A percentile compares a stretch with the other conserved stretches of the same genome.
These are phyloP conservation scores for Kappamyces sp. DNA, from an alignment of 192 early-diverging fungal species.

Conservation along the genomic window DNA sequence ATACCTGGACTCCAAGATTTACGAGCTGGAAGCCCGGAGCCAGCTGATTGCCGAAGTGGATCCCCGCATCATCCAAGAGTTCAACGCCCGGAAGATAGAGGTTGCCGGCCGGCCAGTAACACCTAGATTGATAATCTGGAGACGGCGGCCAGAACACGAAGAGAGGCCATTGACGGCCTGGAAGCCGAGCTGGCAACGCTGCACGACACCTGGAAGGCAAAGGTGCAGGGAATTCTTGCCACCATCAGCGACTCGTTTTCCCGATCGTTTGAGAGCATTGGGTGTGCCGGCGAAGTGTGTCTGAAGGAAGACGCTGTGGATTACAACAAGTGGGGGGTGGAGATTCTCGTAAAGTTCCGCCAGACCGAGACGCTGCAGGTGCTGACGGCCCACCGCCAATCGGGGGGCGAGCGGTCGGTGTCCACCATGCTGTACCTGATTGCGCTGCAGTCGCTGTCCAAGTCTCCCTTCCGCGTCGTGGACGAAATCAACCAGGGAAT, in stretches of 20 bases:
- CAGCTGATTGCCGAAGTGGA: conserved; percentile 6
- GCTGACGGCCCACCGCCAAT: conserved; percentile 85
- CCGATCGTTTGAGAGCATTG: conserved; percentile 68
- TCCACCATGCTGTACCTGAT: conserved; percentile 95
- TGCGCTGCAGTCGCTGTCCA: conserved; percentile 82
- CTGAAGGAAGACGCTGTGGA: conserved; percentile 55
- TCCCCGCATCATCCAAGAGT: conserved; percentile 7
- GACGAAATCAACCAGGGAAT: conserved; percentile 99
- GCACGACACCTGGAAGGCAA: conserved; percentile 62
- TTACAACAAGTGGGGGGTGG: conserved; percentile 88
- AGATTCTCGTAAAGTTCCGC: conserved; percentile 43
- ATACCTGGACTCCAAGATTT: conserved; percentile 11
- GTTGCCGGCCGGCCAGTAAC: no score
- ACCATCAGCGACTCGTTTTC: conserved; percentile 66
- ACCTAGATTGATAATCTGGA: no score
- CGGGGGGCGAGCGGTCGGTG: conserved; percentile 92
- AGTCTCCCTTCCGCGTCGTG: conserved; percentile 92
- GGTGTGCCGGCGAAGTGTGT: conserved; percentile 70
- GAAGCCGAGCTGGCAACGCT: not conserved
- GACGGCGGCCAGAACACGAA: no score
- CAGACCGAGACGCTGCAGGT: conserved; percentile 74
- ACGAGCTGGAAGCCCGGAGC: conserved; percentile 23
- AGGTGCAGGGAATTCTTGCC: conserved; percentile 52
- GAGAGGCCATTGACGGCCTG: not conserved
- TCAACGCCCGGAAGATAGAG: conserved; percentile 3